These are phyloP conservation scores for Tetrastigma voinierianum DNA, from an alignment of 164 flowering plant species.

Conservation along the genomic window DNA sequence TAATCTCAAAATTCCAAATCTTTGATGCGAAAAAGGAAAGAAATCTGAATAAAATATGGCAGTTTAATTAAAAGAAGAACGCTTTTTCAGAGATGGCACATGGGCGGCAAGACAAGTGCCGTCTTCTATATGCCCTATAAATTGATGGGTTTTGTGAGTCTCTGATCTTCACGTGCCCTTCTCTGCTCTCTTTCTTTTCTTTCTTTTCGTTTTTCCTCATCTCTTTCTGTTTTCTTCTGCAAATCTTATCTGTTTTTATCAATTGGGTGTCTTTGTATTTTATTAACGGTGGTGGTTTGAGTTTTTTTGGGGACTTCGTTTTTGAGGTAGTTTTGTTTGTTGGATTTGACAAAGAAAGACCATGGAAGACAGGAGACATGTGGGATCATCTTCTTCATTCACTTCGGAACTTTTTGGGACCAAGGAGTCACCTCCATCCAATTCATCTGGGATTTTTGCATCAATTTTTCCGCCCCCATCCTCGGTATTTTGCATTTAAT, in stretches of 20 bases:
- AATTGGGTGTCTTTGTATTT: neutral
- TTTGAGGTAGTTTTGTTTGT: constrained; percentile 17
- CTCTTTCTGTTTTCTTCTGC: constrained; percentile 9
- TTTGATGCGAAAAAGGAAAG: neutral
- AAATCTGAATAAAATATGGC: neutral
- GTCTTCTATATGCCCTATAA: constrained; percentile 11
- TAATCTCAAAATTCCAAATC: neutral
- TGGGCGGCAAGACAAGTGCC: constrained; percentile 32
- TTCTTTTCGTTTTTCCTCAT: neutral
- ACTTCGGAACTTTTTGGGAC: constrained; percentile 54
- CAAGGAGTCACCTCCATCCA: constrained; percentile 28
- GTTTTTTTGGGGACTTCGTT: constrained; percentile 1
- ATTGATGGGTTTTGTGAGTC: constrained; percentile 4
- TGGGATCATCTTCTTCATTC: constrained; percentile 39
- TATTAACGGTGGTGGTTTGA: neutral
- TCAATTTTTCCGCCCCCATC: constrained; percentile 53
- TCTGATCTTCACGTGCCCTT: constrained; percentile 6
- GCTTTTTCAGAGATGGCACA: constrained; percentile 20
- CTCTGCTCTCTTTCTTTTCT: constrained; percentile 7
- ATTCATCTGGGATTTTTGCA: constrained; percentile 36
- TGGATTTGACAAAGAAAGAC: constrained; percentile 6
- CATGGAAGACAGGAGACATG: constrained; percentile 50
- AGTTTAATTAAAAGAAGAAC: neutral
- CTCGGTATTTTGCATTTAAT: constrained; percentile 20
- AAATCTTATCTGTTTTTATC: constrained; percentile 18